These are phyloP conservation scores for Phyllosticta ampelicida DNA, from an alignment of 2,329 filamentous ascomycete genomes.

Conservation along the genomic window DNA sequence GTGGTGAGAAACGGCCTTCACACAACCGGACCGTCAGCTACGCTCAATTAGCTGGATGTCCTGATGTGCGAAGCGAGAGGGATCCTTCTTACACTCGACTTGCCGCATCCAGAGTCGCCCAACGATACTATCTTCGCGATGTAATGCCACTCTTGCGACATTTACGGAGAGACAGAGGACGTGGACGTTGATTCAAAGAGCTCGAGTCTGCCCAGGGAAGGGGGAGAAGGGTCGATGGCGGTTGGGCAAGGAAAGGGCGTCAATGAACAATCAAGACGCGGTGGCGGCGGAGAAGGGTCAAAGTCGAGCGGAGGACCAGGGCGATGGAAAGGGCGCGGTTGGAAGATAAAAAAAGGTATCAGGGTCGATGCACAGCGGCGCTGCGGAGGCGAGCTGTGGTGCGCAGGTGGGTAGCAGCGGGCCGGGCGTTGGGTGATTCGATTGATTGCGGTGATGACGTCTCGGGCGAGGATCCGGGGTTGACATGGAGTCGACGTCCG, in stretches of 20 bases:
- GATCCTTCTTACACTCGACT: conserved; percentile 54
- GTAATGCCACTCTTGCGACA: conserved; percentile 57
- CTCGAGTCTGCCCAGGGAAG: neutral
- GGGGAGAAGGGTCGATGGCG: neutral
- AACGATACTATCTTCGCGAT: conserved; percentile 98
- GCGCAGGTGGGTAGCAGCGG: neutral
- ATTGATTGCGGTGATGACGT: neutral
- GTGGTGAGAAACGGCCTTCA: conserved; percentile 86
- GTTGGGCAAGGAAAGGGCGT: neutral
- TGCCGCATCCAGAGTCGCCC: conserved; percentile 91
- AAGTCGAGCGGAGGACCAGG: neutral
- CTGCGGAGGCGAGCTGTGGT: neutral
- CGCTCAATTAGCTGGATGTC: conserved; percentile 10
- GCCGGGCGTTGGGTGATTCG: neutral
- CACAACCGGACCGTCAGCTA: conserved; percentile 87
- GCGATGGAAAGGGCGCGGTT: neutral
- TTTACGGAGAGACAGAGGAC: neutral
- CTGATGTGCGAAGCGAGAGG: neutral
- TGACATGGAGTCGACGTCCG: too few species aligned
- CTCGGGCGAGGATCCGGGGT: neutral
- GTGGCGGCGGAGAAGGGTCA: neutral
- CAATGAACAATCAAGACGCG: neutral
- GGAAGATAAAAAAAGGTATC: neutral
- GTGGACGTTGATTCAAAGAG: neutral
- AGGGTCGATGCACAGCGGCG: neutral